Evolutionary conservation across 1,139 yeast genomes (phyloP).

Genomic region (Debaryomyces fabryi): DNA sequence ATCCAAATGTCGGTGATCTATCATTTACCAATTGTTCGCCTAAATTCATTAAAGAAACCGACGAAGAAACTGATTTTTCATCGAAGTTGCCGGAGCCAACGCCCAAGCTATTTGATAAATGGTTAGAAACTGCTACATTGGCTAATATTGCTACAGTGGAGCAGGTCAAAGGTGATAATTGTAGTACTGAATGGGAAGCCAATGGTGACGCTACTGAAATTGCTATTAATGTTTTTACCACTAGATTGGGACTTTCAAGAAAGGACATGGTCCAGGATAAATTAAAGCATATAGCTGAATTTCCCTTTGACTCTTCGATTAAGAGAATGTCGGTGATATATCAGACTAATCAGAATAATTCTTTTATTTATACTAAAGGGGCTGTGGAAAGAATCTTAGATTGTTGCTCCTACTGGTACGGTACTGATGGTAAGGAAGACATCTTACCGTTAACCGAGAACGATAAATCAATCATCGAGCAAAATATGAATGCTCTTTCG

Average conservation of each 20-base stretch:
- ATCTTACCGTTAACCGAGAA: constrained; percentile 40
- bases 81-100: constrained; percentile 29
- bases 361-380: constrained; percentile 65
- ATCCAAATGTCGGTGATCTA: constrained; percentile 69
- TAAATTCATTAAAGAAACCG: constrained; percentile 35
- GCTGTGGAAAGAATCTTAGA: constrained; percentile 74
- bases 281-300: constrained; percentile 58
- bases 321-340: constrained; percentile 76
- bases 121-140: constrained; percentile 65
- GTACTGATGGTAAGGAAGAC: constrained; percentile 24
- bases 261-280: constrained; percentile 25
- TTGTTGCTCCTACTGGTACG: constrained; percentile 62
- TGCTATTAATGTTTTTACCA: constrained; percentile 74
- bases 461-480: constrained; percentile 47
- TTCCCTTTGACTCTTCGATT: constrained; percentile 77
- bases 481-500: constrained; percentile 64
- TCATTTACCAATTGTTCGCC: constrained; percentile 46
- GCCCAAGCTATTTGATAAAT: constrained; percentile 38
- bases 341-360: constrained; percentile 29
- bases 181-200: constrained; percentile 60
- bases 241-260: constrained; percentile 56
- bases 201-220: constrained; percentile 87
- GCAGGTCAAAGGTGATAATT: constrained; percentile 39
- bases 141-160: constrained; percentile 73
- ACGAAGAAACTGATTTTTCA: constrained; percentile 38